Base-by-base conservation (phyloP, 2,329 filamentous ascomycete genomes). In the Botrytis tulipae region DNA sequence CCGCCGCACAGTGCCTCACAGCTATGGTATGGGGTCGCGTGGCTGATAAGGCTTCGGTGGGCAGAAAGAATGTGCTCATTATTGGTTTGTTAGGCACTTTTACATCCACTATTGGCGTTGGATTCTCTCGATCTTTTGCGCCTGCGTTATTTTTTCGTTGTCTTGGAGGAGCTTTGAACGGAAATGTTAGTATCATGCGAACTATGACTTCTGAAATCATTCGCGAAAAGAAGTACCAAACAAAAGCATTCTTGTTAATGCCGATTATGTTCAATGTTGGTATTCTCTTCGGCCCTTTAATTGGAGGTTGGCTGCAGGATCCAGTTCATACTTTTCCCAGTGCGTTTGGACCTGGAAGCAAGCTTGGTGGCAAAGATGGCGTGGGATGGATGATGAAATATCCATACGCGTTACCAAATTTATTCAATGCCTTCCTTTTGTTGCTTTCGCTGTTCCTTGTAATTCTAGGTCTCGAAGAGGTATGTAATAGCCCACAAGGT, bases 201-300 rank as follows among this genome's bases (percentile, higher is more conserved):
- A 62, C 60, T 6, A 62, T 62, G 60, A 40, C 60, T 62, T 62
- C 60, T 62, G 60, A 62, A 18, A 62, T 62, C 18, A 62, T 62
- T 14, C 60, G 60, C 22, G 60, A 62, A n/a, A 62, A 62, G 25
- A 62, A 62, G 35, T 62, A 62, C 37, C 60, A 62, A n/a, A 62
- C 60, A n/a, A 62, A 62, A 7, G 60, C 60, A 40, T 62, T 62
- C 25, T 62, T 62, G 60, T 62, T 62, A 35, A 62, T 62, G 60
- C 60, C 60, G 25, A 62, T 62, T n/a, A 62, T 62, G 60, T 62
- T 62, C 60, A 62, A 62, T n/a, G 60, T 62, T 40, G 60, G 60
- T 40, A 40, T 62, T n/a, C 35, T 62, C 25, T 62, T 62, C 16
- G 60, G 60, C 7, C 60, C 60, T 9, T 40, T 62, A 3, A 37